Base-by-base conservation (phyloP, 495 filamentous ascomycete species). In the Penicillium maclennaniae region DNA sequence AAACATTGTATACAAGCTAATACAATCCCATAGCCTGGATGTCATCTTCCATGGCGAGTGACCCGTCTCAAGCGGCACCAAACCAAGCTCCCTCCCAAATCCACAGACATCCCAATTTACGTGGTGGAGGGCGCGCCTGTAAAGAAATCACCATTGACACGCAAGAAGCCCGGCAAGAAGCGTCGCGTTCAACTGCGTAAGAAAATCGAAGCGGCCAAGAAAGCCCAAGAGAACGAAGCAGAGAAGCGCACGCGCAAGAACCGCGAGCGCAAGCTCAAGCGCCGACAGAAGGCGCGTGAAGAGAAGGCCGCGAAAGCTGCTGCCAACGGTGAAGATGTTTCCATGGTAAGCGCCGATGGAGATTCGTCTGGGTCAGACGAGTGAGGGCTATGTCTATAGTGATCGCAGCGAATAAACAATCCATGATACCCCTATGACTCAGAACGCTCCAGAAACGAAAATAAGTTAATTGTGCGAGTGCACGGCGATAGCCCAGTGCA, bases 141-240 rank as follows among this genome's bases (percentile, higher is more conserved):
- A 4, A 47, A 58, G n/a, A 69, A 62, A 42, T 55, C 61, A 10
- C 71, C 68, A 1, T 61, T 60, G 38, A 68, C 73, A 7, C 62
- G 62, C 25, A 76, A 74, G 59, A 77, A 77, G 65, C 72, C 74
- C 0, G 74, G 74, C 12, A 77, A 77, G 57, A 77, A 77, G 58
- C 64, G 74, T 3, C 74, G 74, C 2, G 52, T 77, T 10, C 67
- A 72, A 44, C 46, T 76, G 42, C 72, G 74, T 45, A 77, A 73
- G 61, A 62, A 61, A 4, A 54, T 59, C 8, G 57, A 53, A 6
- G 62, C 59, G 1, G 68, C 65, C 4, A 45, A 68, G 34, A 49
- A 40, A 39, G 69, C 70, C 0, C 70, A 73, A 47, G 65, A 71
- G 55, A 59, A 58, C 0, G 72, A 75, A n/a, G 73, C 71, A 1